Evolutionary conservation across 2,329 filamentous ascomycete species (phyloP).

Genomic region (Pseudopithomyces maydicus): DNA sequence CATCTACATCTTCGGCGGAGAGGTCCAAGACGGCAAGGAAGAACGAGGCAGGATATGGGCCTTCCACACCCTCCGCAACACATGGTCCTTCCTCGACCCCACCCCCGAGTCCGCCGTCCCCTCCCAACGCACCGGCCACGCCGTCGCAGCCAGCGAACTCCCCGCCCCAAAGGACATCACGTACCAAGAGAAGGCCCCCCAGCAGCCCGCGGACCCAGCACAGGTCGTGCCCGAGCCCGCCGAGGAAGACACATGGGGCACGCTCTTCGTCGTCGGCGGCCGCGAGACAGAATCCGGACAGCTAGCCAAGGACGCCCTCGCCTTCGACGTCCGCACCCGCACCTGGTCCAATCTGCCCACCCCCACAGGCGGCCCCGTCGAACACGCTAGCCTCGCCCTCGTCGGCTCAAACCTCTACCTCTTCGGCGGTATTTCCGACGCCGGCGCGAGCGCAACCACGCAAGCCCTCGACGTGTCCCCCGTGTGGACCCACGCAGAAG

Average conservation of each 20-base stretch:
- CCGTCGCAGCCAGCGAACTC: conserved; percentile 45
- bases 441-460: conserved; percentile 21
- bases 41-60: conserved; percentile 52
- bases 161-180: conserved; percentile 42
- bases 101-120: conserved; percentile 28
- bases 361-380: conserved; percentile 44
- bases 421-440: conserved; percentile 45
- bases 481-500: conserved; percentile 42
- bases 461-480: conserved; percentile 40
- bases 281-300: conserved; percentile 23
- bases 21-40: conserved; percentile 16
- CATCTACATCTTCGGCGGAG: conserved; percentile 54
- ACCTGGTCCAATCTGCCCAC: conserved; percentile 58
- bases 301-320: conserved; percentile 54
- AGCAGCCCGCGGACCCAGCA: conserved; percentile 48
- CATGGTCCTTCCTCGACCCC: conserved; percentile 49
- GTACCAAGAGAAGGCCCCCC: conserved; percentile 41
- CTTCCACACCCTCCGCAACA: conserved; percentile 47
- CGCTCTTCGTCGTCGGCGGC: conserved; percentile 59
- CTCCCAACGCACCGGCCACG: conserved; percentile 41
- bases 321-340: conserved; percentile 55
- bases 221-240: conserved; percentile 49
- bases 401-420: conserved; percentile 54
- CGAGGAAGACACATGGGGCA: conserved; percentile 50
- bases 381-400: conserved; percentile 51